Conservation (phyloP, 2,329 filamentous ascomycete species). For the Pleoardoris graminearum region DNA sequence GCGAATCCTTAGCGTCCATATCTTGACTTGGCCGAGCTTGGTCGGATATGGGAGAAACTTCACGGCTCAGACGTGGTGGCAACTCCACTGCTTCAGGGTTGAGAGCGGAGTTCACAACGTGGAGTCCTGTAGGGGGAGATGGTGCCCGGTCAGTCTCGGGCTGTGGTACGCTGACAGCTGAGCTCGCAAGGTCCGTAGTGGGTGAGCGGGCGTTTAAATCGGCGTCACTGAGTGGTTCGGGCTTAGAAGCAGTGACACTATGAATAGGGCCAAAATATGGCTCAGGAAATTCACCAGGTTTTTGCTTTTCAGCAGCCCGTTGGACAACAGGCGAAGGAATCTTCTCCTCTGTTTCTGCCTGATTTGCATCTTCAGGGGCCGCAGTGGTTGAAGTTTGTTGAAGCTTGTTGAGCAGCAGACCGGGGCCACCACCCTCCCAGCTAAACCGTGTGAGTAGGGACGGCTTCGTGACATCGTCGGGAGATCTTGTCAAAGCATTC, state of each 20-base stretch:
- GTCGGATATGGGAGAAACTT: constrained; percentile 15
- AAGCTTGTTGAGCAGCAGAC: constrained; percentile 7
- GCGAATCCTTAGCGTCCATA: not conserved
- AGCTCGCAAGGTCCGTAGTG: constrained; percentile 19
- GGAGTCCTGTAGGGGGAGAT: constrained; percentile 40
- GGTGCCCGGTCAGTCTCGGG: constrained; percentile 15
- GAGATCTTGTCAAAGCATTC: constrained; percentile 13
- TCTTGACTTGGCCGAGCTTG: constrained; percentile 13
- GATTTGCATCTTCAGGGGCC: constrained; percentile 17
- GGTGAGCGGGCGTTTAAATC: constrained; percentile 19
- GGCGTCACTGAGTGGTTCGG: constrained; percentile 24
- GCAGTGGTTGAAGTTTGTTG: constrained; percentile 14
- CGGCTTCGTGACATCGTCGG: constrained; percentile 20
- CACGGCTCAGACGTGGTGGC: constrained; percentile 38
- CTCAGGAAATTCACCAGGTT: constrained; percentile 24
- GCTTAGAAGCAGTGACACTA: constrained; percentile 25
- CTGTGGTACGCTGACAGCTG: constrained; percentile 21
- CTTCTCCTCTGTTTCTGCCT: constrained; percentile 11
- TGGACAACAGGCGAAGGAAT: constrained; percentile 19
- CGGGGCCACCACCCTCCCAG: constrained; percentile 32
- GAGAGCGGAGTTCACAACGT: constrained; percentile 49
- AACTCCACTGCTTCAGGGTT: constrained; percentile 45
- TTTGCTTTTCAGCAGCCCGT: constrained; percentile 20
- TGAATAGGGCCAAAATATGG: constrained; percentile 37
- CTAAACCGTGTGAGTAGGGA: constrained; percentile 35